Conservation (phyloP, 2,329 filamentous ascomycete genomes). For the Mollisia scopiformis region DNA sequence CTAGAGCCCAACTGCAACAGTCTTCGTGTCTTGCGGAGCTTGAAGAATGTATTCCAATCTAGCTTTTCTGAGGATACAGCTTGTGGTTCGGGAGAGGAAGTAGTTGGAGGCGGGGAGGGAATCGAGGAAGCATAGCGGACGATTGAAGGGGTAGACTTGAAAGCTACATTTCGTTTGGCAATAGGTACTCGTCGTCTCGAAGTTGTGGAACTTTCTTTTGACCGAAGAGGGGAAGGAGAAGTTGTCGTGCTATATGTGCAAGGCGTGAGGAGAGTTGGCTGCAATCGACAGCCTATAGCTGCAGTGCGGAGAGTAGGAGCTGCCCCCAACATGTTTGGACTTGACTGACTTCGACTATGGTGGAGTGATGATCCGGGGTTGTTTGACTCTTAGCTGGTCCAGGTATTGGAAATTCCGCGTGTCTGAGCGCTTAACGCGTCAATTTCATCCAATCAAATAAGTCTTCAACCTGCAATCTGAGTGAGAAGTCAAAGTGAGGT, state of each 20-base stretch:
- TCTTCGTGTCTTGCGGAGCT: conserved; percentile 82
- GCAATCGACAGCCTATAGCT: conserved; percentile 35
- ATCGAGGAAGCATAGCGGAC: conserved; percentile 25
- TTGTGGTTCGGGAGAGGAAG: conserved; percentile 6
- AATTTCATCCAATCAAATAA: conserved; percentile 2
- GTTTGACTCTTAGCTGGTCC: conserved; percentile 3
- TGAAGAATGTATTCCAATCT: conserved; percentile 93
- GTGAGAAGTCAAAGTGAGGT: too few species aligned
- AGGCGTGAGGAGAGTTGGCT: conserved; percentile 31
- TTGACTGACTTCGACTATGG: conserved; percentile 3
- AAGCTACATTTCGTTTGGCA: conserved; percentile 32
- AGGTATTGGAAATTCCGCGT: neutral
- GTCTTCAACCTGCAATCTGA: neutral
- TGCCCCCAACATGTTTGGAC: conserved; percentile 35
- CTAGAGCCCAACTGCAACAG: conserved; percentile 83
- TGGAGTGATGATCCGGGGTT: conserved; percentile 9
- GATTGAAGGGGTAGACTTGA: conserved; percentile 21
- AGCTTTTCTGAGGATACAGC: conserved; percentile 39
- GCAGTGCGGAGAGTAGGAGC: conserved; percentile 35
- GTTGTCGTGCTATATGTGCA: conserved; percentile 27
- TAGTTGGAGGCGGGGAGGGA: conserved; percentile 19
- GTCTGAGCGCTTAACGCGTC: conserved; percentile 10
- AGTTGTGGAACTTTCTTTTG: conserved; percentile 19
- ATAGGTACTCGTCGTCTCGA: conserved; percentile 28
- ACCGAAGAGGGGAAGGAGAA: conserved; percentile 24